Evolutionary conservation across 371 early-diverging fungal species (phyloP).

Genomic region (Fennellomyces sp.): DNA sequence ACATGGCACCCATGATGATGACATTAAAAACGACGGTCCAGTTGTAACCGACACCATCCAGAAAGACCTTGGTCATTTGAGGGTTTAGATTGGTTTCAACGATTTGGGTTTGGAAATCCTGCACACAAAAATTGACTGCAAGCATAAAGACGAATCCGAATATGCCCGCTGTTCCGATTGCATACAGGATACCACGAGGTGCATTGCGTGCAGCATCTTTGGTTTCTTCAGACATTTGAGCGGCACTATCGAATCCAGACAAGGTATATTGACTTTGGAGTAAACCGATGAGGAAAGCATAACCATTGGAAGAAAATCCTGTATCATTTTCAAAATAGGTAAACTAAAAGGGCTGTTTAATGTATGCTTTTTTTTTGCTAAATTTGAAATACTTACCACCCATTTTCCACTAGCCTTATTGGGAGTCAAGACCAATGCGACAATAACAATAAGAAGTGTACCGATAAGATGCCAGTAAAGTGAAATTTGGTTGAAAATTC

Average conservation of each 20-base stretch:
- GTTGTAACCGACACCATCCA: conserved; percentile 64
- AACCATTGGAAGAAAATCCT: conserved; percentile 42
- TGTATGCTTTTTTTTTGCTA: neutral
- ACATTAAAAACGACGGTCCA: conserved; percentile 48
- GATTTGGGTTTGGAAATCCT: conserved; percentile 55
- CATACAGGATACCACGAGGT: conserved; percentile 65
- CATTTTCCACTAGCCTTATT: conserved; percentile 39
- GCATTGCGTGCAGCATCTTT: conserved; percentile 64
- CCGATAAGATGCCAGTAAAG: conserved; percentile 48
- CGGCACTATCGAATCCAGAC: conserved; percentile 76
- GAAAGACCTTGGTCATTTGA: conserved; percentile 54
- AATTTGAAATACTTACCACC: conserved; percentile 18
- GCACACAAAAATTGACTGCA: conserved; percentile 59
- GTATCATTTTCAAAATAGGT: conserved; percentile 47
- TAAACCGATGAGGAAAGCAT: conserved; percentile 50
- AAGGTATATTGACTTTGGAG: conserved; percentile 57
- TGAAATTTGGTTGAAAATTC: conserved; percentile 44
- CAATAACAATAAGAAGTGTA: conserved; percentile 36
- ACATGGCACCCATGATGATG: conserved; percentile 59
- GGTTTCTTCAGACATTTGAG: conserved; percentile 82
- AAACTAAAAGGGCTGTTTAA: conserved; percentile 20
- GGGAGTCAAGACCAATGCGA: conserved; percentile 33
- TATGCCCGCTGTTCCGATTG: conserved; percentile 53
- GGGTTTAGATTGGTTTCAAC: conserved; percentile 44
- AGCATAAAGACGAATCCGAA: conserved; percentile 62